phyloP scores from a whole-genome alignment of 23 red algal genomes.

The Agarophyton chilense region DNA sequence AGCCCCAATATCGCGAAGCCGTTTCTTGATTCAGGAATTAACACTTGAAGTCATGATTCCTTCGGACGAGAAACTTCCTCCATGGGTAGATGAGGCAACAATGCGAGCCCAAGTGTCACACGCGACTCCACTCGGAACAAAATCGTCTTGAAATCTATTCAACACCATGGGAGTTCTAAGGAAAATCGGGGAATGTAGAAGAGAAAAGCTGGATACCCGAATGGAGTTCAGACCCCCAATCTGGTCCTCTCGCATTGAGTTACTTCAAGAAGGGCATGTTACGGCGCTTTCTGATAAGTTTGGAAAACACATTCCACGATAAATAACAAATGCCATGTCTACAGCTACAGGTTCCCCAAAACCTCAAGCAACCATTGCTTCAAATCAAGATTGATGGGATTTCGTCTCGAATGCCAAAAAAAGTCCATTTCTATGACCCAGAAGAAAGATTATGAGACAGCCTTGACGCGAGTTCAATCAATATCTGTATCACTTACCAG shows the following conservation, averaged over 20 bases:
- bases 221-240: constrained; percentile 33
- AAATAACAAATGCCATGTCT: neutral
- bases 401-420: constrained; percentile 8
- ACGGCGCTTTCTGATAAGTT: constrained; percentile 4
- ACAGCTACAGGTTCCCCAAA: neutral
- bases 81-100: constrained; percentile 68
- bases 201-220: constrained; percentile 7
- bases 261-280: constrained; percentile 37
- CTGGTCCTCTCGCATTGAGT: constrained; percentile 23
- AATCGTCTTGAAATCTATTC: constrained; percentile 3
- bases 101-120: constrained; percentile 57
- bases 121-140: constrained; percentile 12
- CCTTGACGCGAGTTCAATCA: neutral
- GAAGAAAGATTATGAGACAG: neutral
- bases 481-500: constrained; percentile 15
- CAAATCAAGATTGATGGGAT: constrained; percentile 11
- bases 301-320: neutral
- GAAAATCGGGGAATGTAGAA: constrained; percentile 27
- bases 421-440: neutral
- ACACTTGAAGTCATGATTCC: constrained; percentile 38
- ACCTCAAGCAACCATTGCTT: neutral
- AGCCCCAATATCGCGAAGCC: neutral
- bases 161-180: constrained; percentile 24
- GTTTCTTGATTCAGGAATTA: constrained; percentile 36
- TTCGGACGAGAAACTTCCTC: constrained; percentile 42